Evolutionary conservation across 768 basidiomycete species (phyloP).

Genomic region (Psilocybe subaeruginosa): DNA sequence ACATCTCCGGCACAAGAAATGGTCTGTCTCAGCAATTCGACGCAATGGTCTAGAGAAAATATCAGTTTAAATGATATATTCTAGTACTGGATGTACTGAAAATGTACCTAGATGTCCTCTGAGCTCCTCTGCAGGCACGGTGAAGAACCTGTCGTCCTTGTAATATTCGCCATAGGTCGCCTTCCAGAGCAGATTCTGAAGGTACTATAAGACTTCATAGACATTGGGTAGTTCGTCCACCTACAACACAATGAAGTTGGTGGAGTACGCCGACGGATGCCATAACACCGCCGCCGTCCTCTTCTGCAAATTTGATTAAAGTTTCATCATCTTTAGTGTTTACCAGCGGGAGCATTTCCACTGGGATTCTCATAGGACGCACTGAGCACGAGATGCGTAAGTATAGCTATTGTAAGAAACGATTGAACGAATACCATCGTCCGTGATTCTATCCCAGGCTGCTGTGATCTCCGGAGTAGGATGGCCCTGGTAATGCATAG

Average conservation of each 20-base stretch:
- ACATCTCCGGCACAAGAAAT: not conserved
- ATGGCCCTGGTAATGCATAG: not conserved
- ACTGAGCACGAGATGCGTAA: not conserved
- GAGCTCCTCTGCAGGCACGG: not conserved
- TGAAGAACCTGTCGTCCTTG: not conserved
- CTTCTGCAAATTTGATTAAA: not conserved
- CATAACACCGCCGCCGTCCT: slow-evolving; percentile 2
- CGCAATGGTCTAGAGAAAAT: not conserved
- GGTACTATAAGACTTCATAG: not conserved
- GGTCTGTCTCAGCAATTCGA: not conserved
- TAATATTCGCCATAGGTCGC: not conserved
- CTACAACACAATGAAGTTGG: slow-evolving; percentile 7
- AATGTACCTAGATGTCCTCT: not conserved
- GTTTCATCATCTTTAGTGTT: not conserved
- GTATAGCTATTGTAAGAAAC: too few species aligned
- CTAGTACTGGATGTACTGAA: too few species aligned
- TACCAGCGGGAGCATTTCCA: not conserved
- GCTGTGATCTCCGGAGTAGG: not conserved
- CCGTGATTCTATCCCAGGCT: not conserved
- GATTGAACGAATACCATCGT: not conserved
- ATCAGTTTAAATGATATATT: too few species aligned
- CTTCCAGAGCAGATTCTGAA: not conserved
- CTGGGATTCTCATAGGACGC: not conserved
- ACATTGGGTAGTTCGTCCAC: not conserved
- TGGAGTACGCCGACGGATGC: slow-evolving; percentile 1